Base-by-base conservation (phyloP, 495 filamentous ascomycete species). In the Patellaria atrata region DNA sequence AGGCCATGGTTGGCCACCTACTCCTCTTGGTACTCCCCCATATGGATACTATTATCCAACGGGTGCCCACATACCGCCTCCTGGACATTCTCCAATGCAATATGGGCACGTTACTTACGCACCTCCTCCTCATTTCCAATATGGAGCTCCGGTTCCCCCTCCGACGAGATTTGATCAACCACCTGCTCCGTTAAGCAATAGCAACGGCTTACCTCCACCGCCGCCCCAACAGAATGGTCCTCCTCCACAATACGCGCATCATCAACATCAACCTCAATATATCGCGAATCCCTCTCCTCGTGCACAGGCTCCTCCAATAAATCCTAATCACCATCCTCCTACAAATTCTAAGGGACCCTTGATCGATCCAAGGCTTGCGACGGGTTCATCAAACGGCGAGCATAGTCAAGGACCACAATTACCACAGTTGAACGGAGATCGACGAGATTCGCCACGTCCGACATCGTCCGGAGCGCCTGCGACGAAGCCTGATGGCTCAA, bases 101-200 rank as follows among this genome's bases (percentile, higher is more conserved):
- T 44, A 50, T 22, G 42, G 43, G 37, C 51, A 48, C n/a, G 37
- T 48, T 14, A 33, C 52, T 4, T 51, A 54, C 27, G 44, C 37
- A 21, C 40, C 34, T 15, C 42, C 35, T 12, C 37, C 30, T 0
- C 29, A 45, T 31, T 41, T 36, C 21, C 30, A 28, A 13, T 37
- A 43, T 8, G 27, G 24, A 11, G 40, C 37, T 27, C 50, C 49
- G 6, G 40, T 45, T 14, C 47, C n/a, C n/a, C n/a, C n/a, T n/a
- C n/a, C n/a, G n/a, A n/a, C n/a, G n/a, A n/a, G n/a, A n/a, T n/a
- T 51, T 17, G 51, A 58, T 23, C 29, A 53, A 12, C 40, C 45
- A 10, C 56, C 53, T 8, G 46, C 52, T 30, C 50, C 45, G 2
- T 17, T 57, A 22, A 33, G 30, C 32, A 40, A 44, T n/a, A n/a